Base-by-base conservation (phyloP, 345 rosid genomes). In the Bruguiera parviflora region DNA sequence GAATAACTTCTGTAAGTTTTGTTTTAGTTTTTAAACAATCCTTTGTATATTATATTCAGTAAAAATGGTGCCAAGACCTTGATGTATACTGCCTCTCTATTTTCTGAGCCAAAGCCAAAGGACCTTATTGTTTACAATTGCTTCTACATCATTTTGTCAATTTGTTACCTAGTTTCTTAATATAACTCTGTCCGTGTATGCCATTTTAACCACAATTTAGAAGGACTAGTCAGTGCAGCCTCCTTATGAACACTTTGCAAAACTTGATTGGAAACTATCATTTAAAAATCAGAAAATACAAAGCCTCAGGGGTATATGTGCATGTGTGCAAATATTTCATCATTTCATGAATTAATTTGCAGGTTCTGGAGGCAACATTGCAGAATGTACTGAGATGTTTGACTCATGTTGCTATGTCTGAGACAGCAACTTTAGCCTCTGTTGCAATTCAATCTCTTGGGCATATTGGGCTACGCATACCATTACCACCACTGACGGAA, bases 371-470 rank as follows among this genome's bases (percentile, higher is more conserved):
- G 69, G 68, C 84, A 75, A 72, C 86, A 74, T 75, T 84, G 75
- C 95, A 81, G 78, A 84, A 62, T 68, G 74, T 88, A 46, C 84
- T 94, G 66, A 88, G 78, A 82, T 86, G 87, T 77, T 80, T 94
- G 73, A 85, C 82, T 67, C 86, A 77, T 61, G 78, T 86, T 75
- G 98, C 85, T 60, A 86, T 80, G 51, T 82, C 86, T 69, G 97
- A 91, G 78, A 78, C 84, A 62, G 86, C 89, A 59, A 81, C 81
- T 63, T 80, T 94, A 76, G 91, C 97, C 63, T 91, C 97, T 65
- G 82, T 86, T 79, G 94, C 97, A 59, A 89, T 94, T 96, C 88
- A 94, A 91, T 96, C 96, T 63, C 79, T 94, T 63, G 98, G 98
- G 66, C 98, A 94, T 80, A 87, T 91, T 78, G 98, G 97, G 47